Evolutionary conservation across 2,329 filamentous ascomycete genomes (phyloP), one percentile per base, ranked within the genome.

Genomic region (Apiospora kogelbergensis): DNA sequence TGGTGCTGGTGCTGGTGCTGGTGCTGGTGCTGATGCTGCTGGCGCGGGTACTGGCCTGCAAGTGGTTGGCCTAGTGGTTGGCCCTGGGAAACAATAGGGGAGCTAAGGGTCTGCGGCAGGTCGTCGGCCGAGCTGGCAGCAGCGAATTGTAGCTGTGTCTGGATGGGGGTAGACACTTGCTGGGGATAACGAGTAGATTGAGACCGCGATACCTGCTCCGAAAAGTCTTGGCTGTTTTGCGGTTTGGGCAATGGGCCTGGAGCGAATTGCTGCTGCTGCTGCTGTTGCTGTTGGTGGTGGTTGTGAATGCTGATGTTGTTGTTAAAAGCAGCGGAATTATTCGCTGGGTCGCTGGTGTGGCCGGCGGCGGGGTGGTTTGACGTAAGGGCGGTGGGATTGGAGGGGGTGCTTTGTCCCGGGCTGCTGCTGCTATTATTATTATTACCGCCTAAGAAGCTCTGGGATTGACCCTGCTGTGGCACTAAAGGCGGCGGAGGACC

Each of bases 181-280:
- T 60, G 53, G 9, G 53, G 53, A 17, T 79, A 73, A 78, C 77
- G 65, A 80, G 74, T 42, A 75, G 77, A 41, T 77, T 88, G 85
- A 17, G 85, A 85, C 68, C 85, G 84, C 68, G 82, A 82, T 42
- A 85, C 81, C 66, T 82, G 78, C 72, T 86, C 84, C 68, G 79
- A 78, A 72, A 84, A 86, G 71, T 87, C 85, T 68, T 78, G 70
- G 78, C 66, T 80, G 74, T 66, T 80, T 80, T 66, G 78, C 63
- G 37, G 78, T 68, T 76, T 74, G 69, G 81, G 80, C 20, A 30
- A 30, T 10, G 53, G 30, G 20, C 53, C 17, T 37, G 53, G 20
- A 5, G 30, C 53, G 53, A 37, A 60, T 74, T 79, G 44, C 72
- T 72, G 53, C 73, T 71, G 63, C 71, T 72, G 70, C 71, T 72